Conservation (phyloP, 2,329 filamentous ascomycete genomes). For the Monosporascus sp. region DNA sequence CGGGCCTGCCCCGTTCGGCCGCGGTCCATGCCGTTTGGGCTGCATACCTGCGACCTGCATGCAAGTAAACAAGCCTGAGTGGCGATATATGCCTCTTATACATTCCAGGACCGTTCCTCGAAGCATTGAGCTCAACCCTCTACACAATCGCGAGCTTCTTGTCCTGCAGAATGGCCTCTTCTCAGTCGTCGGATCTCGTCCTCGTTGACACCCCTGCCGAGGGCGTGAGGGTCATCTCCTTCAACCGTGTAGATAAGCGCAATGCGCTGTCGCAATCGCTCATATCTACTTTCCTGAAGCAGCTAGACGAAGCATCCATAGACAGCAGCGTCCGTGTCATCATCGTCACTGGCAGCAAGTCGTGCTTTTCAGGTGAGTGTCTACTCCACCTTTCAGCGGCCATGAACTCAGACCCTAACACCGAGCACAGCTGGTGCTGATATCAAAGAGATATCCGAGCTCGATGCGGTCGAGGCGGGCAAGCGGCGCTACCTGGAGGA, state of each 20-base stretch:
- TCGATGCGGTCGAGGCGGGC: constrained; percentile 24
- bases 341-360: not conserved
- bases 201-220: constrained; percentile 1
- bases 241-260: not conserved
- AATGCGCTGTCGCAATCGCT: not conserved
- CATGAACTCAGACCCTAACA: constrained; percentile 15
- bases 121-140: not conserved
- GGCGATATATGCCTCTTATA: not conserved
- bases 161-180: not conserved
- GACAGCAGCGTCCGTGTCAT: not conserved
- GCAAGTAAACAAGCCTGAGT: not conserved
- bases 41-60: not conserved
- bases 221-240: constrained; percentile 2
- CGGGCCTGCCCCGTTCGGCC: not conserved
- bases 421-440: constrained; percentile 27
- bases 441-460: constrained; percentile 27
- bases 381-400: not conserved
- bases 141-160: not conserved
- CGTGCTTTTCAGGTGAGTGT: not conserved
- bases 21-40: not conserved
- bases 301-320: not conserved
- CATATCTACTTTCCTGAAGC: not conserved
- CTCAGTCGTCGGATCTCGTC: not conserved
- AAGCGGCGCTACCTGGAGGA: constrained; percentile 32
- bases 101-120: not conserved